Base-by-base conservation (phyloP, 495 filamentous ascomycete genomes). In the Neurospora africana region DNA sequence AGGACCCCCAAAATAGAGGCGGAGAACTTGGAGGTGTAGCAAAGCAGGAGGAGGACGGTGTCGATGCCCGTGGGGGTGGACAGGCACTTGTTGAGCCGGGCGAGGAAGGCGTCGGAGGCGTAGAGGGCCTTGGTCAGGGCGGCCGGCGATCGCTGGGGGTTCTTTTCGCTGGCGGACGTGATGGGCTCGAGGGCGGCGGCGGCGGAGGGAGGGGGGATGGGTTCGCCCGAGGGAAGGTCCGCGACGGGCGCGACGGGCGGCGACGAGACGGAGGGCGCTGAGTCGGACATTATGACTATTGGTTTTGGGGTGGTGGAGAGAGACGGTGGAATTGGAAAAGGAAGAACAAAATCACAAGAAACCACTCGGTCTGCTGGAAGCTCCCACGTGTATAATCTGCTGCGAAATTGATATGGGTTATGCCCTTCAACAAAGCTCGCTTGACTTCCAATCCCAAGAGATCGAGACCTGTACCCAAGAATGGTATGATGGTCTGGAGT, bases 1-100 rank as follows among this genome's bases (percentile, higher is more conserved):
- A 78, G 75, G 15, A 76, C 65, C 19, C 77, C 75, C 72, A 86
- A 82, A 68, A 83, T 72, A 0, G 82, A 74, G 41, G 83, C 78
- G n/a, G 78, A 71, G 41, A 90, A 81, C 70, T 87, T 83, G 53
- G 85, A 84, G 53, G 88, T 86, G 82, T 95, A 93, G 75, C 90
- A 89, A 74, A 90, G 78, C 70, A 89, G 86, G 53, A 86, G 82
- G 71, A 92, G 85, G 44, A 86, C 80, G 13, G 85, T 86, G 82
- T 92, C 90, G 74, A 89, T 89, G 76, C 87, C 87, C 6, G 83
- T 71, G 39, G 88, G 88, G 6, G 84, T 88, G 70, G 86, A 84
- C 68, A 91, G 82, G 75, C 89, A 86, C 37, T 82, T 83, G 83
- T 85, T 75, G 72, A 86, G 80, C 81, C 87, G 82, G 78, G 86